These are phyloP conservation scores for Scutellaria minor DNA, from an alignment of 257 asterid species.

Conservation along the genomic window DNA sequence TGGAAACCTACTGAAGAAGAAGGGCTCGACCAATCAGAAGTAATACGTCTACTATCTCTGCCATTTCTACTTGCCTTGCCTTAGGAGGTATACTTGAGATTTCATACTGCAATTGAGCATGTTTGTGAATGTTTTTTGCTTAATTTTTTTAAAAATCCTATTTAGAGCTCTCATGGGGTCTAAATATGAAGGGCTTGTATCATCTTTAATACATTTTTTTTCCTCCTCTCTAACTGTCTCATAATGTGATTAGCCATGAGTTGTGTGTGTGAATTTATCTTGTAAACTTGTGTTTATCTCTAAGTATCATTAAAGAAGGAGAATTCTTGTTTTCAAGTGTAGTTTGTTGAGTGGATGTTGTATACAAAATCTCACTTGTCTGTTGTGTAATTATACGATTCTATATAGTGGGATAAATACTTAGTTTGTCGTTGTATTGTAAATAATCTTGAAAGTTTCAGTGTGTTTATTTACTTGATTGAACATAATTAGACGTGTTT, in stretches of 20 bases:
- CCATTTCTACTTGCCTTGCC: constrained; percentile 23
- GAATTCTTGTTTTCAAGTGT: constrained; percentile 16
- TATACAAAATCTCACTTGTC: no score
- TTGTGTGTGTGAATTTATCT: constrained; percentile 35
- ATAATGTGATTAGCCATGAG: constrained; percentile 45
- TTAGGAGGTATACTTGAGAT: constrained; percentile 47
- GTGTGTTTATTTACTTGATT: not conserved
- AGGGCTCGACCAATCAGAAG: constrained; percentile 63
- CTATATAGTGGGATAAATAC: not conserved
- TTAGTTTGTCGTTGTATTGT: not conserved
- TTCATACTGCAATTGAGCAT: constrained; percentile 41
- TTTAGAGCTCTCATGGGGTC: constrained; percentile 32
- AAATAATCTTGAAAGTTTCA: no score
- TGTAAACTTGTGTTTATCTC: constrained; percentile 30
- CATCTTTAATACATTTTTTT: constrained; percentile 38
- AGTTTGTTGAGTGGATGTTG: constrained; percentile 3
- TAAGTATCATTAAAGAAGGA: constrained; percentile 13
- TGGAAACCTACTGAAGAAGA: constrained; percentile 92
- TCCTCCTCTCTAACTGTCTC: constrained; percentile 31
- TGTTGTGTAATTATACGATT: no score
- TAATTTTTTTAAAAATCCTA: constrained; percentile 29
- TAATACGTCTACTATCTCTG: constrained; percentile 35
- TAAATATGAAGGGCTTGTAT: constrained; percentile 47
- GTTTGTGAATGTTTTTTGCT: constrained; percentile 46
- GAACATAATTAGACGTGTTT: constrained; percentile 3